phyloP scores from a whole-genome alignment of 176 grass and related monocot genomes.

The Sorghum bicolor region Sorghum_bicolor_NCBIv3 NC_012879.2:18068501-18069000 shows the following conservation, averaged over 20 bases:
- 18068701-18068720: slow-evolving; percentile 68
- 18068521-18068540: not conserved
- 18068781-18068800: slow-evolving; percentile 73
- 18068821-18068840: not conserved
- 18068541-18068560: slow-evolving; percentile 20
- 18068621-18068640: not conserved
- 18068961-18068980: slow-evolving; percentile 95
- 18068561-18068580: not conserved
- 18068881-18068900: slow-evolving; percentile 66
- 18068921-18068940: slow-evolving; percentile 67
- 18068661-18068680: slow-evolving; percentile 1
- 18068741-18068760: slow-evolving; percentile 76
- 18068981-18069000: slow-evolving; percentile 93
- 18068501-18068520: not conserved
- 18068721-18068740: slow-evolving; percentile 69
- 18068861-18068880: not conserved
- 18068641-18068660: not conserved
- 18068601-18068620: not conserved
- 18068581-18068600: not conserved
- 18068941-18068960: slow-evolving; percentile 84
- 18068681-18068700: slow-evolving; percentile 61
- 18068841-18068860: not conserved
- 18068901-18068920: slow-evolving; percentile 64
- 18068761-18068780: slow-evolving; percentile 79
- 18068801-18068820: not conserved